These are phyloP conservation scores for Termitomyces bulborhizus DNA, from an alignment of 768 basidiomycete species.

Conservation along the genomic window DNA sequence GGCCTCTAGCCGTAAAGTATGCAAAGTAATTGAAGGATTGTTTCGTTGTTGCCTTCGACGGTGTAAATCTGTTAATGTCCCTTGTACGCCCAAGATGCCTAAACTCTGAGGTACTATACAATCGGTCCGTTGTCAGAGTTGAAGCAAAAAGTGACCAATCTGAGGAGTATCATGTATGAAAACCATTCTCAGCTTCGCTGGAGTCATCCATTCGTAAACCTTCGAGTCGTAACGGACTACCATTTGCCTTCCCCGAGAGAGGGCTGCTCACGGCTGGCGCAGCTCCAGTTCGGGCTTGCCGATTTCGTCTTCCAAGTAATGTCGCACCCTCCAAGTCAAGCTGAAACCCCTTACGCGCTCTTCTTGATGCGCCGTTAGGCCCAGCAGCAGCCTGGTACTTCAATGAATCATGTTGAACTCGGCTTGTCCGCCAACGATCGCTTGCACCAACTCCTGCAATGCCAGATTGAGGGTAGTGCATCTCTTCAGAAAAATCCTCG, in stretches of 20 bases:
- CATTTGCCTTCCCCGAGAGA: slow-evolving; percentile 23
- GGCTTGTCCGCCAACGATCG: slow-evolving; percentile 26
- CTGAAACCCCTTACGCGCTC: slow-evolving; percentile 49
- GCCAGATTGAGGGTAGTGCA: slow-evolving; percentile 9
- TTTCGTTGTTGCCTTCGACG: neutral
- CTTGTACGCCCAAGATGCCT: too few relatives aligned
- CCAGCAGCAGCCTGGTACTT: slow-evolving; percentile 11
- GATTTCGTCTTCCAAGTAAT: slow-evolving; percentile 68
- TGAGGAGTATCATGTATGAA: slow-evolving; percentile 12
- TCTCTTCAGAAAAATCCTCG: slow-evolving; percentile 39
- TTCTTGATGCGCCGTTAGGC: slow-evolving; percentile 6
- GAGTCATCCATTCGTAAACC: slow-evolving; percentile 15
- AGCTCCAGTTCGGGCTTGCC: slow-evolving; percentile 21
- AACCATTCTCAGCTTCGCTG: slow-evolving; percentile 16
- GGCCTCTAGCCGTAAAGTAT: neutral
- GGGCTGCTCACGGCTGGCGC: slow-evolving; percentile 26
- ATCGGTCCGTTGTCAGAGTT: neutral
- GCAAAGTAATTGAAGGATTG: neutral
- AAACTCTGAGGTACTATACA: neutral
- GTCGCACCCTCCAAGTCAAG: slow-evolving; percentile 86
- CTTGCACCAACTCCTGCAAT: slow-evolving; percentile 11
- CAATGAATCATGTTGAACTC: slow-evolving; percentile 24
- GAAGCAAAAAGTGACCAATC: neutral
- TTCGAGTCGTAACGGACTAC: slow-evolving; percentile 21
- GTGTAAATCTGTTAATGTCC: neutral